phyloP scores from a whole-genome alignment of 1,139 yeast genomes.

The Kluyveromyces marxianus region DNA sequence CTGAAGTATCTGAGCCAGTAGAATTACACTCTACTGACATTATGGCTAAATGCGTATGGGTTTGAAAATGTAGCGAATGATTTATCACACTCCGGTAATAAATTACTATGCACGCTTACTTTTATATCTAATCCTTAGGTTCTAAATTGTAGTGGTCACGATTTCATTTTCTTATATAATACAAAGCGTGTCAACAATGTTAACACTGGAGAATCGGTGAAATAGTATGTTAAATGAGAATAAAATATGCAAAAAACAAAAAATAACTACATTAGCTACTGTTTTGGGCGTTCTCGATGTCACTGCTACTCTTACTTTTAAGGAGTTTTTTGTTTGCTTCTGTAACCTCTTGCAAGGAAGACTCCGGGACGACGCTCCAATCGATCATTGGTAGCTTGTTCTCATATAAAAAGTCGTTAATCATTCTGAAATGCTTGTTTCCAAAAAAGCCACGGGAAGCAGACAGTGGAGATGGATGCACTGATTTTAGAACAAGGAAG shows the following conservation, averaged over 20 bases:
- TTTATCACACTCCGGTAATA: too few species aligned
- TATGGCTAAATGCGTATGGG: background rate
- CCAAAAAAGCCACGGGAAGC: constrained; percentile 81
- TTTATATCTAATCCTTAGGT: too few species aligned
- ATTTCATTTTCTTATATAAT: too few species aligned
- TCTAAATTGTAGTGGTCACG: too few species aligned
- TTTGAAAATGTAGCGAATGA: too few species aligned
- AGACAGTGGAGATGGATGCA: constrained; percentile 92
- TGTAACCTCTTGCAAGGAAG: constrained; percentile 18
- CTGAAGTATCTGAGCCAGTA: background rate
- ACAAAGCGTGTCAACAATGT: too few species aligned
- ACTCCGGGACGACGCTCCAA: constrained; percentile 43
- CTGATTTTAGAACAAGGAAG: constrained; percentile 56
- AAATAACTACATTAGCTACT: too few species aligned
- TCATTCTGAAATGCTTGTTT: constrained; percentile 58
- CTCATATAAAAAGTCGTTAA: constrained; percentile 63
- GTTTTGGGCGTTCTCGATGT: too few species aligned
- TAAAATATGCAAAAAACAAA: too few species aligned
- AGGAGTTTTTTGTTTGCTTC: constrained; percentile 1
- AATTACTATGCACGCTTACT: too few species aligned
- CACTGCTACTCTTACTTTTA: background rate
- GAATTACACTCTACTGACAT: background rate
- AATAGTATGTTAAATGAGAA: too few species aligned
- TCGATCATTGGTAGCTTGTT: constrained; percentile 42
- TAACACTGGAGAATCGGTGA: too few species aligned